Base-by-base conservation (phyloP, 2,329 filamentous ascomycete genomes). In the Didymella keratinophila region DNA sequence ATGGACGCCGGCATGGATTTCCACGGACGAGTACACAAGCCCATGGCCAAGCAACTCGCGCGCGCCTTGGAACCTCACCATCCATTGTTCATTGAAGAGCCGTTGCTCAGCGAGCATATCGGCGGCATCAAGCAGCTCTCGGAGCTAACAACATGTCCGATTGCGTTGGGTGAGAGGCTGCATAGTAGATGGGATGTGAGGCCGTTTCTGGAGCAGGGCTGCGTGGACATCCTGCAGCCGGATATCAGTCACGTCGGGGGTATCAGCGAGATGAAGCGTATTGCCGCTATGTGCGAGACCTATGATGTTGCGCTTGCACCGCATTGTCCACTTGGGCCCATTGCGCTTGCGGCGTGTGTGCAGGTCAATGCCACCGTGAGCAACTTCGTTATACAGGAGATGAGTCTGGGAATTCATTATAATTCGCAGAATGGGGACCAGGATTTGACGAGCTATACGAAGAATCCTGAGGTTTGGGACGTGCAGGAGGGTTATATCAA, bases 371-470 rank as follows among this genome's bases (percentile, higher is more conserved):
- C 80, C 84, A 20, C 79, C 77, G 10, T 85, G 79, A 20, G 82
- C 82, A 20, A 92, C 89, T 73, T 92, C 71, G 85, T 83, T 0
- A 92, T 93, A 30, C 87, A 91, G 69, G 90, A 93, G 74, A 92
- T 92, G 90, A 89, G 87, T 52, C 70, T 92, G 28, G 90, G 90
- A 0, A 93, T 93, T 66, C 91, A 93, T 72, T 93, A 93, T 71
- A 93, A 93, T 60, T 72, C 67, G 1, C 37, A 41, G 37, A 41
- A 41, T 23, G 76, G 75, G 0, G 72, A 71, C 28, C 64, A 72
- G 49, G 76, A 78, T 60, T 54, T 78, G 53, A 84, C 84, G 12
- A 89, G 84, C 25, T 92, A 92, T 69, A 80, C 87, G 2, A 85
- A 84, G 68, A 85, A 91, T 65, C 81, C 86, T 0, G 82, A 84